Evolutionary conservation across 2,329 filamentous ascomycete species (phyloP).

Genomic region (Phyllosticta capitalensis): DNA sequence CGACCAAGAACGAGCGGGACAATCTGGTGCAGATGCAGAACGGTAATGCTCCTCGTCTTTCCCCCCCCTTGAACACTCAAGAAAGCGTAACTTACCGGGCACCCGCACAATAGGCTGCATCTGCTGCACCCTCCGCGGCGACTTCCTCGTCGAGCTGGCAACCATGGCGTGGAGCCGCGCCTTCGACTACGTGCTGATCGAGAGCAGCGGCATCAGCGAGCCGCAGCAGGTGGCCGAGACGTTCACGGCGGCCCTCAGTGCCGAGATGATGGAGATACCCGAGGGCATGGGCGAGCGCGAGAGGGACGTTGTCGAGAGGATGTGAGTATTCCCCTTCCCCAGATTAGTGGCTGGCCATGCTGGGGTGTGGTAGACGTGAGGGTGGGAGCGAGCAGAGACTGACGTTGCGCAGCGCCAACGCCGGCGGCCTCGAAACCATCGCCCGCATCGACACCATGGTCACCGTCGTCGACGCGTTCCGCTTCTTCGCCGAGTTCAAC

Average conservation of each 20-base stretch:
- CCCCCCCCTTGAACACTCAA: background rate
- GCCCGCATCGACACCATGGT: conserved; percentile 61
- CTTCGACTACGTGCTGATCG: conserved; percentile 64
- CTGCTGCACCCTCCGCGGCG: conserved; percentile 64
- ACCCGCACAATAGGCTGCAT: conserved; percentile 61
- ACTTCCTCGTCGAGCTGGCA: conserved; percentile 60
- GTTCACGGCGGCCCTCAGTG: conserved; percentile 46
- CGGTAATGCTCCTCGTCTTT: conserved; percentile 9
- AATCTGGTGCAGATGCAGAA: conserved; percentile 61
- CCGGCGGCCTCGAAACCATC: conserved; percentile 57
- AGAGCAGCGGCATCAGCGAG: conserved; percentile 63
- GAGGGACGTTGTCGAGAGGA: conserved; percentile 35
- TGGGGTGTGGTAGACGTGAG: too few species aligned
- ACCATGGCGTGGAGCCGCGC: conserved; percentile 50
- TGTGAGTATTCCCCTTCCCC: conserved; percentile 27
- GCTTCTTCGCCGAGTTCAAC: conserved; percentile 62
- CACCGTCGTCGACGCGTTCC: conserved; percentile 65
- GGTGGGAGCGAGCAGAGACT: too few species aligned
- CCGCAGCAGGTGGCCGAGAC: conserved; percentile 67
- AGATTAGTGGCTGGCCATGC: too few species aligned
- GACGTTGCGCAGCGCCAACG: conserved; percentile 36
- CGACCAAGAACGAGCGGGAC: conserved; percentile 36
- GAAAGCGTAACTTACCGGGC: too few species aligned
- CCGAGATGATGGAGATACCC: conserved; percentile 39
- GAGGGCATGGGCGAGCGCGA: conserved; percentile 33